A percentile compares a stretch with the other conserved stretches of the same genome.
Conservation (phyloP, 2,329 filamentous ascomycete genomes). For the Tolypocladium pustulatum region DNA sequence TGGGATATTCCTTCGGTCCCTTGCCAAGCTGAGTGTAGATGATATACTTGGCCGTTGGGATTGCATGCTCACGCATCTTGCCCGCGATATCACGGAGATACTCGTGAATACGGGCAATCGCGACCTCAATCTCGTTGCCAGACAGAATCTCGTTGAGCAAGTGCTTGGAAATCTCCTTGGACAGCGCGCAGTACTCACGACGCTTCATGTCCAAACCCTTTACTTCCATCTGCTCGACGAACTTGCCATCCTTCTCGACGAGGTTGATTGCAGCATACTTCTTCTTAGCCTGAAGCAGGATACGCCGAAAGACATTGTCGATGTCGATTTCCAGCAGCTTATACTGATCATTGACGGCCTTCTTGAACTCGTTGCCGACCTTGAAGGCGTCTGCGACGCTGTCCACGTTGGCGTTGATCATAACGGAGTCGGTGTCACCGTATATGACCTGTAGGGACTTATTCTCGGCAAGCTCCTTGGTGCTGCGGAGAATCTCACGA, state of each 20-base stretch:
- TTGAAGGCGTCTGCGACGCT: slow-evolving; percentile 83
- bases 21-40: slow-evolving; percentile 98
- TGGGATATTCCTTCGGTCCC: slow-evolving; percentile 84
- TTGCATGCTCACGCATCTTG: slow-evolving; percentile 72
- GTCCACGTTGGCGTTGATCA: slow-evolving; percentile 99
- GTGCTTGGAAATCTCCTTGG: slow-evolving; percentile 85
- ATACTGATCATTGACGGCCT: slow-evolving; percentile 87
- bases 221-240: slow-evolving; percentile 88
- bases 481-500: slow-evolving; percentile 91
- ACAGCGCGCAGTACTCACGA: slow-evolving; percentile 90
- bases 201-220: slow-evolving; percentile 98
- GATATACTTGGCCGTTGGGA: slow-evolving; percentile 81
- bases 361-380: slow-evolving; percentile 91
- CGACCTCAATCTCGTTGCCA: slow-evolving; percentile 80
- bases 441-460: slow-evolving; percentile 93
- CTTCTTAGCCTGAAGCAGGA: slow-evolving; percentile 94
- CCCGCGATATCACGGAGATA: slow-evolving; percentile 75
- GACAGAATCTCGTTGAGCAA: slow-evolving; percentile 92
- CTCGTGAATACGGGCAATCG: slow-evolving; percentile 84
- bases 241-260: slow-evolving; percentile 80
- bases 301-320: slow-evolving; percentile 89
- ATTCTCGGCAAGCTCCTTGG: slow-evolving; percentile 88
- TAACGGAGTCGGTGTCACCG: slow-evolving; percentile 97
- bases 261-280: slow-evolving; percentile 98
- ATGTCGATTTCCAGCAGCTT: slow-evolving; percentile 93